Conservation (phyloP, 2,329 filamentous ascomycete genomes). For the Colletotrichum karsti region DNA sequence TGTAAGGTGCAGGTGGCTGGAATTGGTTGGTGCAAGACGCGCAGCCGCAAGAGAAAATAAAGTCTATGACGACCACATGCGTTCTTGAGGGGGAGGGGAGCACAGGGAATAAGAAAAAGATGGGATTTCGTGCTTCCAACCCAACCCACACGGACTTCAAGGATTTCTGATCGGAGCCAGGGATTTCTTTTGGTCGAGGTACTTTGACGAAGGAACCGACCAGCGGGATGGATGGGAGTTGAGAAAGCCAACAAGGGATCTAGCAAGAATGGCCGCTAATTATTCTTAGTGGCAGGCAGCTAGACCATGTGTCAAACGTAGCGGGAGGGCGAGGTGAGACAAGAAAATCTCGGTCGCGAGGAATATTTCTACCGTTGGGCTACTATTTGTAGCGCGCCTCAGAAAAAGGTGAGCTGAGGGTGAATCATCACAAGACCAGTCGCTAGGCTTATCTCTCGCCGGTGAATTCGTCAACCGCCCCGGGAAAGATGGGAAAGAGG, state of each 20-base stretch:
- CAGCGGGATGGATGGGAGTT: background rate
- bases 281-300: background rate
- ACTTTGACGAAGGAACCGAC: too few relatives aligned
- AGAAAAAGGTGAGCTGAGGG: background rate
- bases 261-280: background rate
- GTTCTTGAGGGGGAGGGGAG: background rate
- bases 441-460: background rate
- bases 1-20: background rate
- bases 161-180: background rate
- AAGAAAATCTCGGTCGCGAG: background rate
- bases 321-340: background rate
- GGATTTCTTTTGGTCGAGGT: background rate
- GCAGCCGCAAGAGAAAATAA: background rate
- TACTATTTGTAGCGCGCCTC: background rate
- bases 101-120: background rate
- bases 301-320: background rate
- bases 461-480: background rate
- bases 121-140: conserved; percentile 13
- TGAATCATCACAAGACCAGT: background rate
- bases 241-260: background rate
- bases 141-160: background rate
- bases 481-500: background rate
- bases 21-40: background rate
- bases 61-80: conserved; percentile 30
- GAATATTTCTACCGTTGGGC: background rate